Base-by-base conservation (phyloP, 148 eudicot genomes). In the Hydrangea macrophylla region DNA sequence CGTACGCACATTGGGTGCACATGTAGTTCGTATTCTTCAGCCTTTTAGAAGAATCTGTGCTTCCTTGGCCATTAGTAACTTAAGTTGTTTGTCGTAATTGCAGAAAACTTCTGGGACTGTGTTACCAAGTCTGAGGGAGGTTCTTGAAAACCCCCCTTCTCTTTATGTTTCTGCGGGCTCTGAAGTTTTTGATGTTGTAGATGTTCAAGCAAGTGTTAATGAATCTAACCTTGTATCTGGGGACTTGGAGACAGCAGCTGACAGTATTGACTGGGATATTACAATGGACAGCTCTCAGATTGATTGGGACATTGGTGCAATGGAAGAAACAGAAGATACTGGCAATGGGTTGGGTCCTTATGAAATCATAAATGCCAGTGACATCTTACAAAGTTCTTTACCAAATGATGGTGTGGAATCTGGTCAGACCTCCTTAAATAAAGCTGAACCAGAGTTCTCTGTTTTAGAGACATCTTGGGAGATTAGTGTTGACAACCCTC, bases 261-360 rank as follows among this genome's bases (percentile, higher is more conserved):
- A 80, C 45, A 73, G 60, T 70, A 93, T 93, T 76, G 95, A 93
- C 74, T 90, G 98, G 98, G 96, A 93, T 85, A 86, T 93, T 64
- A 82, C 95, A 23, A 35, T 85, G 60, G 97, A 90, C 57, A 85
- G 88, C 80, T 73, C 96, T 74, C 92, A 88, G 86, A 93, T 93
- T 76, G 98, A 93, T 76, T 93, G 98, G 98, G 98, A 90, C 84
- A 84, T 90, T 62, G 96, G 91, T 39, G 74, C 86, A 7, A 79
- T 88, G 58, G 96, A 84, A 78, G 92, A 86, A 72, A 69, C 87
- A 5, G 97, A 92, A 55, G 95, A 83, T 59, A 69, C 79, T 73
- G 85, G 84, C 50, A 88, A 88, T 75, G 98, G 96, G 27, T 79
- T 90, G 67, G 96, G 96, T 69, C 89, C 95, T 72, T 93, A 93